Evolutionary conservation across 176 grass and related monocot genomes (phyloP).

Genomic region (Puccinellia tenuiflora): DNA sequence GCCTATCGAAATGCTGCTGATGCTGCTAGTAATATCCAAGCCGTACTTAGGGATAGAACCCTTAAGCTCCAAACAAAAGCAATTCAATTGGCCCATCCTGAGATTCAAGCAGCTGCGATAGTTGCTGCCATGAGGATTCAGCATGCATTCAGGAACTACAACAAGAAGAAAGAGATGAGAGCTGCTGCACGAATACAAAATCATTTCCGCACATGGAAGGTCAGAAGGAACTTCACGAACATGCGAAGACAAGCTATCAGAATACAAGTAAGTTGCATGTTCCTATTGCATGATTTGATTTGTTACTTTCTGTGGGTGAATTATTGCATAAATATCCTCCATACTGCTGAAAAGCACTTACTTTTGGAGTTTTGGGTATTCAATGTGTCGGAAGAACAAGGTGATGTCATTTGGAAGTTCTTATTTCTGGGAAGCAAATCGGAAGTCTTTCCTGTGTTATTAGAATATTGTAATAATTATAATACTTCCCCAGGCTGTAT

Average conservation of each 20-base stretch:
- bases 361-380: background rate
- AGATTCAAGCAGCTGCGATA: constrained; percentile 70
- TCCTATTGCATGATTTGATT: background rate
- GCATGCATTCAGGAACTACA: constrained; percentile 76
- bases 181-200: constrained; percentile 90
- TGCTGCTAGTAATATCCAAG: constrained; percentile 88
- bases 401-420: constrained; percentile 15
- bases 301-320: constrained; percentile 5
- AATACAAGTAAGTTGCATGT: constrained; percentile 69
- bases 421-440: constrained; percentile 4
- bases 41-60: constrained; percentile 80
- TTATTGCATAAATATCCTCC: constrained; percentile 12
- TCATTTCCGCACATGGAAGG: constrained; percentile 89
- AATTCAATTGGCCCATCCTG: constrained; percentile 64
- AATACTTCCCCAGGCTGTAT: constrained; percentile 60
- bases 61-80: constrained; percentile 84
- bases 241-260: constrained; percentile 67
- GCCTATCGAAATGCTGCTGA: constrained; percentile 94
- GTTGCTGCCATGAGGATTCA: constrained; percentile 94
- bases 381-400: background rate
- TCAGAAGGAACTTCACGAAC: constrained; percentile 56
- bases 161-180: constrained; percentile 74
- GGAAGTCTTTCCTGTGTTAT: background rate
- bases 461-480: constrained; percentile 12
- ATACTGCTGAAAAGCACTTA: background rate